A percentile compares a stretch with the other conserved stretches of the same genome.
These are phyloP conservation scores for Ministeria vibrans DNA, from an alignment of 78 protist genomes.

Conservation along the genomic window DNA sequence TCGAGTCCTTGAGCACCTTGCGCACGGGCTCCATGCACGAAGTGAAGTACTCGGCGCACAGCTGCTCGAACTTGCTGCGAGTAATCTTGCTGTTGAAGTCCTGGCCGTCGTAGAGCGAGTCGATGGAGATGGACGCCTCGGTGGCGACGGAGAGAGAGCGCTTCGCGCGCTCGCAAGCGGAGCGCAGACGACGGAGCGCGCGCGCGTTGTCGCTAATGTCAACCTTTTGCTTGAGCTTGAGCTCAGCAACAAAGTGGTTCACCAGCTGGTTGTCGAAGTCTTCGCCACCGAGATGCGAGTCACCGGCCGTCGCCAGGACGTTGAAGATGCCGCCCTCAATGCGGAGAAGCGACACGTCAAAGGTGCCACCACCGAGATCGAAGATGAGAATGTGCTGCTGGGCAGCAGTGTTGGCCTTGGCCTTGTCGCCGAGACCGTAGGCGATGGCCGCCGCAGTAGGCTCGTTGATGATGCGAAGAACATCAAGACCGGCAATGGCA, in stretches of 20 bases:
- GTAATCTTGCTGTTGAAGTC: conserved; percentile 89
- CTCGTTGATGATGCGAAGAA: conserved; percentile 93
- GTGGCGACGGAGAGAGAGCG: conserved; percentile 75
- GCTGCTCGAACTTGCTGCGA: conserved; percentile 96
- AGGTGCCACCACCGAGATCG: conserved; percentile 98
- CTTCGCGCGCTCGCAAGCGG: conserved; percentile 96
- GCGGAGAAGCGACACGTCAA: conserved; percentile 89
- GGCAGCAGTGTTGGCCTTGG: not conserved
- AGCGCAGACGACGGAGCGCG: conserved; percentile 84
- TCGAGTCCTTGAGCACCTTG: conserved; percentile 89
- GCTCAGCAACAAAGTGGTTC: conserved; percentile 66
- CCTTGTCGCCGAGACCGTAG: conserved; percentile 87
- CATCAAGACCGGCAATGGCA: conserved; percentile 77
- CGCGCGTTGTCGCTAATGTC: conserved; percentile 66
- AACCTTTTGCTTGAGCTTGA: conserved; percentile 80
- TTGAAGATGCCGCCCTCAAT: conserved; percentile 92
- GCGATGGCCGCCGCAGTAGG: conserved; percentile 99
- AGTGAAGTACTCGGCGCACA: conserved; percentile 83
- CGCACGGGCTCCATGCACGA: conserved; percentile 82
- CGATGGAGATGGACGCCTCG: conserved; percentile 90
- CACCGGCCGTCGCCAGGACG: conserved; percentile 94
- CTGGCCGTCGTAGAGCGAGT: conserved; percentile 89
- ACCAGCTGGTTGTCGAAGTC: conserved; percentile 92
- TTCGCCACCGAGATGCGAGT: conserved; percentile 97
- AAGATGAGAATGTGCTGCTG: conserved; percentile 86